These are phyloP conservation scores for Dictyostelium purpureum DNA, from an alignment of 78 protist genomes.

Conservation along the genomic window DNA sequence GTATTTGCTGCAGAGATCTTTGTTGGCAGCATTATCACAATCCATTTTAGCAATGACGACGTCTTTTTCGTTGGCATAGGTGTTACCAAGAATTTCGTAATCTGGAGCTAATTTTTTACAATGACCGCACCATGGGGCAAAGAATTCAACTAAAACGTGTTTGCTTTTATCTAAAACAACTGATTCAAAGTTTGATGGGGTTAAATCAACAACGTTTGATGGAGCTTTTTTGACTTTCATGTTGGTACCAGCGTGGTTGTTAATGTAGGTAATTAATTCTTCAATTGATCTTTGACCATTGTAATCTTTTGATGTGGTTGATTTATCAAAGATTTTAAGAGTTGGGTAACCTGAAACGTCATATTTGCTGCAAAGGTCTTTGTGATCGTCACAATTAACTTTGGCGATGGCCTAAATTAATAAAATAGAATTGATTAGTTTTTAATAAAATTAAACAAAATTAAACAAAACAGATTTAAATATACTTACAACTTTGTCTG, in stretches of 20 bases:
- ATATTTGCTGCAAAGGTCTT: constrained; percentile 64
- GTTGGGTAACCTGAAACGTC: constrained; percentile 94
- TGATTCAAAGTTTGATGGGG: constrained; percentile 79
- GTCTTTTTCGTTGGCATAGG: constrained; percentile 43
- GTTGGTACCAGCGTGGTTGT: constrained; percentile 77
- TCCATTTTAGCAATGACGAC: constrained; percentile 88
- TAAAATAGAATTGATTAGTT: too few species aligned
- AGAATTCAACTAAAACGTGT: constrained; percentile 88
- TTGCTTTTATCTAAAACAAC: constrained; percentile 71
- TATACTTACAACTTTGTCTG: constrained; percentile 59
- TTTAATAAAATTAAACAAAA: too few species aligned
- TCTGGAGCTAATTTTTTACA: constrained; percentile 91
- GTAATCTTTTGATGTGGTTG: constrained; percentile 83
- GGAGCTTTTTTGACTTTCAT: constrained; percentile 67
- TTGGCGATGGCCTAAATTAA: too few species aligned
- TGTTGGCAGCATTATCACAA: constrained; percentile 84
- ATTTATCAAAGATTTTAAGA: constrained; percentile 88
- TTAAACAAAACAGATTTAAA: too few species aligned
- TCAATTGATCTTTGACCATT: constrained; percentile 84
- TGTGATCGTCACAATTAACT: constrained; percentile 83
- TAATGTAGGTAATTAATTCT: constrained; percentile 81
- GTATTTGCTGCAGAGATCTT: constrained; percentile 78
- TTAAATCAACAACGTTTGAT: constrained; percentile 80
- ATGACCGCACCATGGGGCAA: constrained; percentile 96
- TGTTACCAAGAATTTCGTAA: constrained; percentile 83